A percentile compares a stretch with the other conserved stretches of the same genome.
Conservation (phyloP, 768 basidiomycete genomes). For the Leccinum fibrillosum region DNA sequence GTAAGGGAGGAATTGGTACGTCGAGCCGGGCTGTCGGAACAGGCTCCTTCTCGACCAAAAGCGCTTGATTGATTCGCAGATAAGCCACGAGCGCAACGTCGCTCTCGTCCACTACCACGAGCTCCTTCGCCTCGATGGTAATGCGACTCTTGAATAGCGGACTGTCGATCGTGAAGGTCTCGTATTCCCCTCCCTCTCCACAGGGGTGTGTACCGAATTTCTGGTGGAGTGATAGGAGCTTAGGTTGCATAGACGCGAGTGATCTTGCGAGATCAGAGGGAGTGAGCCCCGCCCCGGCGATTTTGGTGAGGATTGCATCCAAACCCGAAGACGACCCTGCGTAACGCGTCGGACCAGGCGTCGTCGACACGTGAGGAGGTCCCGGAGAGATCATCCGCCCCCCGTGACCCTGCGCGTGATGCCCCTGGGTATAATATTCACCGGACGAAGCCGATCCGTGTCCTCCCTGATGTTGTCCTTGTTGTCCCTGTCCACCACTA, state of each 20-base stretch:
- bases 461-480: not conserved
- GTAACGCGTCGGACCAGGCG: slow-evolving; percentile 13
- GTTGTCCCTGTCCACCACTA: slow-evolving; percentile 14
- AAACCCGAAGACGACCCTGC: slow-evolving; percentile 49
- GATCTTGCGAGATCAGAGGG: slow-evolving; percentile 75
- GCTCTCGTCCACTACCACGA: slow-evolving; percentile 74
- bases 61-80: slow-evolving; percentile 71
- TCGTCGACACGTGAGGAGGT: slow-evolving; percentile 11
- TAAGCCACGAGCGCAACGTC: slow-evolving; percentile 92
- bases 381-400: slow-evolving; percentile 19
- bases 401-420: slow-evolving; percentile 7
- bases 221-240: slow-evolving; percentile 66
- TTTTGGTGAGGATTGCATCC: slow-evolving; percentile 86
- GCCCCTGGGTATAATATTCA: slow-evolving; percentile 24
- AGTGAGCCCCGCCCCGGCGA: slow-evolving; percentile 89
- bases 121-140: slow-evolving; percentile 61
- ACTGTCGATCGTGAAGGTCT: slow-evolving; percentile 87
- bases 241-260: slow-evolving; percentile 70
- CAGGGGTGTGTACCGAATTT: slow-evolving; percentile 91
- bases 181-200: slow-evolving; percentile 98
- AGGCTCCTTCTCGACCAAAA: slow-evolving; percentile 54
- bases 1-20: slow-evolving; percentile 45
- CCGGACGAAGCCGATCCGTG: slow-evolving; percentile 20
- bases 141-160: slow-evolving; percentile 83
- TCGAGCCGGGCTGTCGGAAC: slow-evolving; percentile 1